A percentile compares a stretch with the other conserved stretches of the same genome.
phyloP scores from a whole-genome alignment of 345 rosid genomes.

The Aquilaria sinensis region DNA sequence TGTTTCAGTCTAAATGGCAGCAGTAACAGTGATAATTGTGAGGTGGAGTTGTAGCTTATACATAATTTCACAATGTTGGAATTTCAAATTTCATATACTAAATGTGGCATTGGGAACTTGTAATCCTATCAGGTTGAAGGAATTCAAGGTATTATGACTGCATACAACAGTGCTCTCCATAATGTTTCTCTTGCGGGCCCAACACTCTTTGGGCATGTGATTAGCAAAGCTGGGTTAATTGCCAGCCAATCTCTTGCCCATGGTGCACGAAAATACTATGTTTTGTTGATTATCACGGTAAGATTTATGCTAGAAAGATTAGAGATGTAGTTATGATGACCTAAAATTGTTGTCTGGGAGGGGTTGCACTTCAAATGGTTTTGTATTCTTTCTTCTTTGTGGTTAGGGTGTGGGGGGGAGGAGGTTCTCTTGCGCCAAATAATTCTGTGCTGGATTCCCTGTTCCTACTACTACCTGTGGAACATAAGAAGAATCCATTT shows the following conservation, averaged over 20 bases:
- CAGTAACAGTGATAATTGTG: slow-evolving; percentile 56
- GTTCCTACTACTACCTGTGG: too few relatives aligned
- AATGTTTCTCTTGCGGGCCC: slow-evolving; percentile 97
- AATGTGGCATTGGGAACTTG: too few relatives aligned
- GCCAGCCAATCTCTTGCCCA: slow-evolving; percentile 72
- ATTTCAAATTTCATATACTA: too few relatives aligned
- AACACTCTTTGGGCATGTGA: slow-evolving; percentile 87
- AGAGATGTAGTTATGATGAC: neutral
- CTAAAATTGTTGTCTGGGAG: neutral
- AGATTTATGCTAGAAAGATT: slow-evolving; percentile 11
- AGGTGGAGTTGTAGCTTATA: slow-evolving; percentile 34
- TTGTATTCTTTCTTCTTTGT: neutral
- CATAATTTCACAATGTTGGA: neutral
- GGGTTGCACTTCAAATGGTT: too few relatives aligned
- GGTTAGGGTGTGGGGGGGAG: slow-evolving; percentile 4
- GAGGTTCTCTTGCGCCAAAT: slow-evolving; percentile 10
- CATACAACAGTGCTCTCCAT: slow-evolving; percentile 74
- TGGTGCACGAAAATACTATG: slow-evolving; percentile 55
- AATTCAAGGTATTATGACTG: slow-evolving; percentile 75
- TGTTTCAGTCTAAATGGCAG: slow-evolving; percentile 95
- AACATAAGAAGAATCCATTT: too few relatives aligned
- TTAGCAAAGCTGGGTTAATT: slow-evolving; percentile 56
- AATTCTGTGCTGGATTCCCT: too few relatives aligned
- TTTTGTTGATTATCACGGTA: slow-evolving; percentile 88
- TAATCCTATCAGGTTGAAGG: slow-evolving; percentile 68